Base-by-base conservation (phyloP, 23 red algal genomes). In the Cyanidium caldarium region DNA sequence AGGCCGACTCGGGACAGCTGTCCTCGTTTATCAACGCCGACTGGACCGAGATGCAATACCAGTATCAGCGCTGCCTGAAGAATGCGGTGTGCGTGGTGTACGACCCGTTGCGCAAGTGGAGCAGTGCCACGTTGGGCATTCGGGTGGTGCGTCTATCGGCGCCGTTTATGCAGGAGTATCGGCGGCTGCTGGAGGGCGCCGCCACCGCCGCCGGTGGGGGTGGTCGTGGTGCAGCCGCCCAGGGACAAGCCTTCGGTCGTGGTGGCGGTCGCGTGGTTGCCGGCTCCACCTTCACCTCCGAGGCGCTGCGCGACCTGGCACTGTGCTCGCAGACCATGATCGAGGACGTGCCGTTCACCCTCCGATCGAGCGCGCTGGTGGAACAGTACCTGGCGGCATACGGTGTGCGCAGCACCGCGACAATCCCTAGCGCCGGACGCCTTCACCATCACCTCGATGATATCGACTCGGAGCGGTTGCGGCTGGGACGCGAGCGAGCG, bases 31-130 rank as follows among this genome's bases (percentile, higher is more conserved):
- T 98, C 30, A 88, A 84, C 31, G 33, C 68, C 13, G 77, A 84
- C 34, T 98, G 92, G 92, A 86, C 87, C 39, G 92, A 98, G 46
- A 98, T 83, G n/a, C 92, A 98, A 38, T 88, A 79, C 36, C 80
- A 81, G 23, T 88, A 98, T 44, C 92, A 98, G 58, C 73, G 75
- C 41, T 71, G 83, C 65, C 65, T 98, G 42, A 43, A 68, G 15
- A 98, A 98, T 57, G 82, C 80, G 17, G 84, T 98, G 0, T 88
- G 92, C 69, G 65, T 98, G 33, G 75, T 98, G 28, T 88, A 85
- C 66, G 92, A 98, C 38, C 92, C 92, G 41, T 56, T 87, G 14
- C 81, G 82, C 31, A 87, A 79, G 0, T 40, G 70, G 35, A 76
- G 84, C 36, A 61, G 51, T 28, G 84, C 84, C 1, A 80, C 84